Percentiles rank a stretch among this genome's conserved stretches.
Evolutionary conservation across 208 protist species (phyloP).

Genomic region (Novymonas esmeraldas): DNA sequence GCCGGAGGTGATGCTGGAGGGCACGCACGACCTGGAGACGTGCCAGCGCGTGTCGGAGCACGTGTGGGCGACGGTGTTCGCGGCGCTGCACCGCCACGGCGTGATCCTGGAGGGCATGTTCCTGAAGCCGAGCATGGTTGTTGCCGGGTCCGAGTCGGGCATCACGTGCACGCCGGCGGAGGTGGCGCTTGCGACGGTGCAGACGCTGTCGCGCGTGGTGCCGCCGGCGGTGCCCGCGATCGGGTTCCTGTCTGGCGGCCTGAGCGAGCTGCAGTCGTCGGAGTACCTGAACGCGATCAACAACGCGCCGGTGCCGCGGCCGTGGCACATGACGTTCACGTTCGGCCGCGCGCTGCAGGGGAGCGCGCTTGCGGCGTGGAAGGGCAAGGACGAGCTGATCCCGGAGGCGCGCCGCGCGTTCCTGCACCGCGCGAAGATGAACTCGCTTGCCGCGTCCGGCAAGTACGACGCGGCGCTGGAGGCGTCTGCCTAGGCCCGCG

Average conservation of each 20-base stretch:
- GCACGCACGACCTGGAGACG: conserved; percentile 92
- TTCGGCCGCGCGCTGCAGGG: conserved; percentile 96
- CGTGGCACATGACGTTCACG: conserved; percentile 95
- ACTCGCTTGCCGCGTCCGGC: conserved; percentile 58
- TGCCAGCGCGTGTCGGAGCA: conserved; percentile 85
- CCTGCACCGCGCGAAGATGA: conserved; percentile 80
- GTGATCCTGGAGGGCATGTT: conserved; percentile 95
- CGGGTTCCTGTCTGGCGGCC: conserved; percentile 96
- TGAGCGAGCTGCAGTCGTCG: conserved; percentile 95
- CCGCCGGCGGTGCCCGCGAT: conserved; percentile 95
- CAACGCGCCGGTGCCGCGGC: conserved; percentile 41
- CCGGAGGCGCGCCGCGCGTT: conserved; percentile 76
- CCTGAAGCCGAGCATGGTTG: conserved; percentile 98
- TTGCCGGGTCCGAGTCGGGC: conserved; percentile 82
- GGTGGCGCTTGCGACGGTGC: conserved; percentile 91
- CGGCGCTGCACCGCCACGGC: conserved; percentile 92
- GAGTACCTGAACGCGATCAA: conserved; percentile 97
- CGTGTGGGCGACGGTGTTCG: conserved; percentile 71
- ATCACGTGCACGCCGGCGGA: conserved; percentile 75
- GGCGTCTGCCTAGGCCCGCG: conserved; percentile 52
- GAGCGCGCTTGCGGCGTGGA: conserved; percentile 92
- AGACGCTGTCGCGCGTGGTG: conserved; percentile 90
- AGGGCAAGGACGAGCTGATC: conserved; percentile 83
- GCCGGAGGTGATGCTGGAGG: conserved; percentile 97
- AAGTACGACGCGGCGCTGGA: conserved; percentile 65